Percentiles rank a stretch among this genome's conserved stretches.
Conservation (phyloP, 1,139 yeast species). For the Yamadazyma spencermartinsiae region DNA sequence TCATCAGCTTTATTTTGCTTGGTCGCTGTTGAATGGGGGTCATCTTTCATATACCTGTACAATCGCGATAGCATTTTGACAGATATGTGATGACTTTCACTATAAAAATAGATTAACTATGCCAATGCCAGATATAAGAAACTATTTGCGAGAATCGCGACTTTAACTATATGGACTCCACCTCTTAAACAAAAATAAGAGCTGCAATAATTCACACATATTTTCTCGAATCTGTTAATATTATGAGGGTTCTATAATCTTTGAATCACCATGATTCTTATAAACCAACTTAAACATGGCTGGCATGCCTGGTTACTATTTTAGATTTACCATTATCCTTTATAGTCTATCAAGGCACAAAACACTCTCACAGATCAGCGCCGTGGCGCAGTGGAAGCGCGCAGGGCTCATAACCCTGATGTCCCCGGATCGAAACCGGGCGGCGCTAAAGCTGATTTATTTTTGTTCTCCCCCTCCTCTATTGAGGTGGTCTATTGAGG, state of each 20-base stretch:
- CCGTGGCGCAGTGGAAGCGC: conserved; percentile 99
- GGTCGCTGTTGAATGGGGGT: neutral
- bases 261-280: too few relatives aligned
- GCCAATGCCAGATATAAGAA: neutral
- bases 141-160: too few relatives aligned
- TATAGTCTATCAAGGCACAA: neutral
- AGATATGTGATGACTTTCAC: too few relatives aligned
- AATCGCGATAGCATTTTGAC: conserved; percentile 4
- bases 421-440: conserved; percentile 99
- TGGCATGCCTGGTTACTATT: too few relatives aligned
- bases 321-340: neutral
- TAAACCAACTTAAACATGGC: too few relatives aligned
- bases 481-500: too few relatives aligned
- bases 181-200: too few relatives aligned
- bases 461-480: neutral
- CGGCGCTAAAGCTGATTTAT: conserved; percentile 70
- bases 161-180: too few relatives aligned
- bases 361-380: conserved; percentile 37
- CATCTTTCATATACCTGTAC: conserved; percentile 1
- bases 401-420: conserved; percentile 99
- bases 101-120: too few relatives aligned
- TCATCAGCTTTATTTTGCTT: neutral
- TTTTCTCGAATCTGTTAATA: too few relatives aligned
- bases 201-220: too few relatives aligned
- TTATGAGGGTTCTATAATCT: too few relatives aligned